Base-by-base conservation (phyloP, 208 protist species). In the Naegleria gruberi region DNA sequence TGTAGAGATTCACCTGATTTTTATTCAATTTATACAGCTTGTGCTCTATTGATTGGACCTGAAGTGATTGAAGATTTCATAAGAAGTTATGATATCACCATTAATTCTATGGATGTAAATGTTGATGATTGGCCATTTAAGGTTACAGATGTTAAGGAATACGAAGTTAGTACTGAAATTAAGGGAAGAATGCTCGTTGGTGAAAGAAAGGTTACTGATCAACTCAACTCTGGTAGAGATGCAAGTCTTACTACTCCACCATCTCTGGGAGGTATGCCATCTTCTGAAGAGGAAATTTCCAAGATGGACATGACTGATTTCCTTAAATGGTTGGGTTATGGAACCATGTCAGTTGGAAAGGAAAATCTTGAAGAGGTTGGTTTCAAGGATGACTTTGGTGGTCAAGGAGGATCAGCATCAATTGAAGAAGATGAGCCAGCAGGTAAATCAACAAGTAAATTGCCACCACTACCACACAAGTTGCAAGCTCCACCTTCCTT, bases 1-100 rank as follows among this genome's bases (percentile, higher is more conserved):
- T 88, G 84, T 42, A 88, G 65, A 65, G 43, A 88, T 65, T 40
- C 19, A 51, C 34, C 84, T 42, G 45, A 88, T 43, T 65, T 88
- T 40, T 65, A 88, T 41, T 43, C 43, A 23, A 65, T 88, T 65
- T 65, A 73, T 42, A 65, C 19, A 19, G 84, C 84, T 73, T 88
- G 84, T 41, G 12, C 10, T 43, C 4, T 88, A 5, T 23, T 86
- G 15, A 42, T 85, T 84, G 41, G 81, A 42, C 37, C 42, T 30
- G 65, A 77, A 37, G 30, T 8, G 1, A 30, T 77, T 37, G 26
- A 77, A 37, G 65, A 77, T n/a, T 77, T 77, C n/a, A 65, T 65
- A 23, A 65, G 51, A 65, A 65, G 51, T 65, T 65, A 65, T 19
- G 51, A 65, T 23, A 10, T 65, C 30, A 30, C 51, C 30, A 23